Evolutionary conservation across 768 basidiomycete genomes (phyloP).

Genomic region (Phlegmacium glaucopus): DNA sequence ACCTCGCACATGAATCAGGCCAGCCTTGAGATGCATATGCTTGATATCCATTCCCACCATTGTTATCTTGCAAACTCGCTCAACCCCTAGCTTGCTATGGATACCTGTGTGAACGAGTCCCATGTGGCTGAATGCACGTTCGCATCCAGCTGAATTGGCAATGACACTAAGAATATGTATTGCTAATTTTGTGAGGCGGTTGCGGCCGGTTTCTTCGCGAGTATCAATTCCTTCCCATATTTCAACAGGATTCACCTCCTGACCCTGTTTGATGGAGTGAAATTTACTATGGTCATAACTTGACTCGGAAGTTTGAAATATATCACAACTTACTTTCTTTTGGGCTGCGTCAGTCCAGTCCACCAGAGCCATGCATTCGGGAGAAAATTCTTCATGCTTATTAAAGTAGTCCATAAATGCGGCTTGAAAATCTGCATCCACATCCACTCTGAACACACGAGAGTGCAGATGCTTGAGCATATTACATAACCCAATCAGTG

Average conservation of each 20-base stretch:
- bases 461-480: not conserved
- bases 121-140: slow-evolving; percentile 24
- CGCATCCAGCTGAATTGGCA: slow-evolving; percentile 27
- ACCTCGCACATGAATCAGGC: slow-evolving; percentile 3
- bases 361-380: not conserved
- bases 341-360: not conserved
- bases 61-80: slow-evolving; percentile 17
- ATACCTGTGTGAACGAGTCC: not conserved
- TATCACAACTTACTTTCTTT: no score
- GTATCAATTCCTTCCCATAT: slow-evolving; percentile 18
- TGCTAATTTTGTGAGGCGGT: slow-evolving; percentile 20
- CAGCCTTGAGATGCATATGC: slow-evolving; percentile 11
- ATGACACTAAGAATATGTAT: slow-evolving; percentile 18
- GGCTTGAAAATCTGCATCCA: slow-evolving; percentile 1
- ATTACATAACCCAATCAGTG: not conserved
- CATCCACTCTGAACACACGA: not conserved
- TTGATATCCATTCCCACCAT: slow-evolving; percentile 19
- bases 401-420: not conserved
- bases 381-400: not conserved
- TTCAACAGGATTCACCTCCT: slow-evolving; percentile 13
- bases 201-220: slow-evolving; percentile 8
- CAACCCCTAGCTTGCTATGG: slow-evolving; percentile 6
- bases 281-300: no score
- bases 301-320: no score
- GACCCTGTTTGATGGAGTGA: no score